phyloP scores from a whole-genome alignment of 306 rosid species.

The Sechiopsis laciniata region DNA sequence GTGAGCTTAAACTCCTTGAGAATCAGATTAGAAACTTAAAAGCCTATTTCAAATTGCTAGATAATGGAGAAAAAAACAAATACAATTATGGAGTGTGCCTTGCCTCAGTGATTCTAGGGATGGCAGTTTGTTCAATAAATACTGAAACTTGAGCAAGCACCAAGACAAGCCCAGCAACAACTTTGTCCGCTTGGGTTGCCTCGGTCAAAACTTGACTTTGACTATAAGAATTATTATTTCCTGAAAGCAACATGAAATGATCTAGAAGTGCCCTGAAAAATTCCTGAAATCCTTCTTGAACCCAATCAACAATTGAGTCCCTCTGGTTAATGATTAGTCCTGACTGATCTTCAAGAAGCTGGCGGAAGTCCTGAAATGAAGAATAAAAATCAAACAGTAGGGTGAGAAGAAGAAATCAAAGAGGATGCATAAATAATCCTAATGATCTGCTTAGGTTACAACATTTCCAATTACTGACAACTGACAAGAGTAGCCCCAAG shows the following conservation, averaged over 20 bases:
- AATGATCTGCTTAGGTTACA: not conserved
- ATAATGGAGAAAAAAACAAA: conserved; percentile 19
- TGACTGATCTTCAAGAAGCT: conserved; percentile 55
- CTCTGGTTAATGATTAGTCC: conserved; percentile 53
- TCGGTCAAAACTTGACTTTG: conserved; percentile 51
- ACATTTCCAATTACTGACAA: not conserved
- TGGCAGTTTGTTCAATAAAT: conserved; percentile 79
- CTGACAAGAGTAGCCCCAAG: not conserved
- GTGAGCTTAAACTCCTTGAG: conserved; percentile 13
- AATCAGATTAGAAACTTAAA: conserved; percentile 22
- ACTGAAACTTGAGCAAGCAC: conserved; percentile 83
- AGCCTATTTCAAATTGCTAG: conserved; percentile 1
- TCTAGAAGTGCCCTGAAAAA: conserved; percentile 72
- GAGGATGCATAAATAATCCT: conserved; percentile 12
- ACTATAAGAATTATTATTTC: conserved; percentile 48
- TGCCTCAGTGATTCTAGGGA: conserved; percentile 88
- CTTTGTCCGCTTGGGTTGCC: conserved; percentile 59
- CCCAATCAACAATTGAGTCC: conserved; percentile 62
- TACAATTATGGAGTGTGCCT: conserved; percentile 38
- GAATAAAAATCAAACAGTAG: not conserved
- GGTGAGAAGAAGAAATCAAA: conserved; percentile 11
- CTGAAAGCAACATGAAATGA: conserved; percentile 54
- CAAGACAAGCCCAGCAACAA: conserved; percentile 67
- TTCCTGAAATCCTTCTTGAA: conserved; percentile 89
- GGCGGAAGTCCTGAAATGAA: conserved; percentile 63